These are phyloP conservation scores for Melaleuca alternifolia DNA, from an alignment of 345 rosid species.

Conservation along the genomic window DNA sequence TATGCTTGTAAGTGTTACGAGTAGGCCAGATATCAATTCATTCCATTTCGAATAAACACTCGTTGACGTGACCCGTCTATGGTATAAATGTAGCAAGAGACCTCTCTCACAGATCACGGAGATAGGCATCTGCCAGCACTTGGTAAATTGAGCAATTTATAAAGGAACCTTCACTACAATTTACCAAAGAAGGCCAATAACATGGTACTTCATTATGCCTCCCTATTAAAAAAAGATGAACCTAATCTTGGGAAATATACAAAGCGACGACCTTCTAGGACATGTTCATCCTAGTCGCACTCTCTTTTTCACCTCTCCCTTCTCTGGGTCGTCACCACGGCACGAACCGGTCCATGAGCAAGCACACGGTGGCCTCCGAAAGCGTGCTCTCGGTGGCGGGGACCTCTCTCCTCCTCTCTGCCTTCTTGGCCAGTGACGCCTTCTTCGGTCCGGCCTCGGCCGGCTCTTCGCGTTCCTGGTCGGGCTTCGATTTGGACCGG, in stretches of 20 bases:
- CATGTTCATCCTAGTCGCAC: neutral
- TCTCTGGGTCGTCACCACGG: constrained; percentile 33
- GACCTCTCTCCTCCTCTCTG: constrained; percentile 11
- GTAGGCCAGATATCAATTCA: neutral
- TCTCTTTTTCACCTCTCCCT: neutral
- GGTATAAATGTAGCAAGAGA: neutral
- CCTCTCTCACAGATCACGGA: neutral
- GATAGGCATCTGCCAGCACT: neutral
- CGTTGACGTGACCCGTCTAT: neutral
- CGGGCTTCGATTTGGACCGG: neutral
- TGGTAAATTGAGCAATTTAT: neutral
- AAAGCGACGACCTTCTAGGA: neutral
- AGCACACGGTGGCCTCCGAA: constrained; percentile 56
- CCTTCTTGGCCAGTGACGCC: constrained; percentile 5
- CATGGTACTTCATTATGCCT: neutral
- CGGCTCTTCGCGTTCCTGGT: constrained; percentile 6
- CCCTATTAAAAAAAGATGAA: neutral
- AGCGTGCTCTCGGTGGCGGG: constrained; percentile 16
- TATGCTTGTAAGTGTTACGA: neutral
- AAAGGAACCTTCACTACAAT: neutral
- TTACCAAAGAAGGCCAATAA: neutral
- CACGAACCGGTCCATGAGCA: constrained; percentile 83
- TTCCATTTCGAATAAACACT: neutral
- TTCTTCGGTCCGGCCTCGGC: neutral
- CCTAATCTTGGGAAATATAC: neutral